phyloP scores from a whole-genome alignment of 2,329 filamentous ascomycete genomes.

The Aspergillus glaucus region DNA sequence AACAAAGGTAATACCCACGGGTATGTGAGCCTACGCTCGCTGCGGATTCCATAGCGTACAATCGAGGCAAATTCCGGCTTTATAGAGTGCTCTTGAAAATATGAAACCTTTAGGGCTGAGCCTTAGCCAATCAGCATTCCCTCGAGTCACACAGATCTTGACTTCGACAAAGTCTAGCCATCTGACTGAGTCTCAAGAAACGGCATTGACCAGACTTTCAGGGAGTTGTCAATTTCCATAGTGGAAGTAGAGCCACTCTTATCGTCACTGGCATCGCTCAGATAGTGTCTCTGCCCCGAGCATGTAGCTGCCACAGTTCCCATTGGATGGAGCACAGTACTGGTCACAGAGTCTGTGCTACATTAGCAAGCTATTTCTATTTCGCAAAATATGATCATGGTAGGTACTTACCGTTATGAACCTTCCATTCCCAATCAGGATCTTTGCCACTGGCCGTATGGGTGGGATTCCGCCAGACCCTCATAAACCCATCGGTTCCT shows the following conservation, averaged over 20 bases:
- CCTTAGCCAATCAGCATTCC: too few species aligned
- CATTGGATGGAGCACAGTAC: slow-evolving; percentile 41
- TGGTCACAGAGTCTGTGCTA: slow-evolving; percentile 39
- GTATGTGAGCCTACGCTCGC: too few species aligned
- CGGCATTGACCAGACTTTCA: slow-evolving; percentile 38
- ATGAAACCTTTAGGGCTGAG: too few species aligned
- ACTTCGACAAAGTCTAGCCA: background rate
- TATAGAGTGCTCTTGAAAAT: too few species aligned
- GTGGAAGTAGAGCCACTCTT: background rate
- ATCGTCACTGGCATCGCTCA: slow-evolving; percentile 13
- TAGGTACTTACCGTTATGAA: slow-evolving; percentile 38
- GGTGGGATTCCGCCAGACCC: slow-evolving; percentile 46
- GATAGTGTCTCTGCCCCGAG: slow-evolving; percentile 39
- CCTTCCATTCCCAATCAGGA: slow-evolving; percentile 38
- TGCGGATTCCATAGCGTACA: too few species aligned
- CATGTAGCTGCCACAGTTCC: slow-evolving; percentile 46
- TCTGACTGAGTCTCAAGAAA: slow-evolving; percentile 8
- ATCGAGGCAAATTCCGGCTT: too few species aligned
- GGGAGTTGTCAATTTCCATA: slow-evolving; percentile 26
- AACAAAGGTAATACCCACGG: too few species aligned
- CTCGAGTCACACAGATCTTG: too few species aligned
- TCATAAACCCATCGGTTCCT: slow-evolving; percentile 50
- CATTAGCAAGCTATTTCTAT: slow-evolving; percentile 10
- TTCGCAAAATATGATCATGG: background rate
- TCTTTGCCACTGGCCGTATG: slow-evolving; percentile 33